Conservation (phyloP, 2,329 filamentous ascomycete genomes). For the Scolecobasidium constrictum region DNA sequence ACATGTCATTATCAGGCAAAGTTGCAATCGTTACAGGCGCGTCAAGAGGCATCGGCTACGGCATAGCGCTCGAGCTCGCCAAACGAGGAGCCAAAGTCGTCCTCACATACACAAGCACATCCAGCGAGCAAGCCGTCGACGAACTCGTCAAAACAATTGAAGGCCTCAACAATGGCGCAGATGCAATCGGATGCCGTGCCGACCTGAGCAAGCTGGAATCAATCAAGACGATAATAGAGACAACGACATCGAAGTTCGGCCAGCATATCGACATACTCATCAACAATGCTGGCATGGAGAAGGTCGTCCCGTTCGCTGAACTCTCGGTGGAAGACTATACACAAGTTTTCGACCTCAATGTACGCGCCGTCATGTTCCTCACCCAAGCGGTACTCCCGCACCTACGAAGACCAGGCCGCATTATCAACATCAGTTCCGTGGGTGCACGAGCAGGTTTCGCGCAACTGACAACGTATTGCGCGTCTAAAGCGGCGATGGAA, state of each 20-base stretch:
- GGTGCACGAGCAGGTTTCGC: constrained; percentile 37
- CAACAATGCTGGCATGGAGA: constrained; percentile 29
- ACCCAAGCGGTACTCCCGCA: constrained; percentile 42
- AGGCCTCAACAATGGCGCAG: constrained; percentile 22
- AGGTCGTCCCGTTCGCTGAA: constrained; percentile 6
- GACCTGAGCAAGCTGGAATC: constrained; percentile 26
- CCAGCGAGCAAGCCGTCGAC: constrained; percentile 23
- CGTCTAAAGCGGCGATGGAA: constrained; percentile 50
- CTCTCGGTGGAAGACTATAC: constrained; percentile 19
- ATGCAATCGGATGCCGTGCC: constrained; percentile 27
- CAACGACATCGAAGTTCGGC: constrained; percentile 26
- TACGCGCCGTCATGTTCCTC: constrained; percentile 43
- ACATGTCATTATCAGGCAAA: too few species aligned
- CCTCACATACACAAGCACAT: constrained; percentile 32
- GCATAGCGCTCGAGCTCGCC: constrained; percentile 37
- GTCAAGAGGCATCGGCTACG: constrained; percentile 39
- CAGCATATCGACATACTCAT: constrained; percentile 31
- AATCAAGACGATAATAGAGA: constrained; percentile 25
- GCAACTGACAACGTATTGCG: constrained; percentile 39
- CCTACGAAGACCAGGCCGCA: constrained; percentile 35
- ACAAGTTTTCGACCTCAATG: constrained; percentile 45
- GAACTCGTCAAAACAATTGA: constrained; percentile 25
- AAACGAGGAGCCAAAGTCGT: constrained; percentile 33
- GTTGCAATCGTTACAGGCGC: constrained; percentile 38
- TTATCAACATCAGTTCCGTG: constrained; percentile 51